A percentile compares a stretch with the other conserved stretches of the same genome.
phyloP scores from a whole-genome alignment of 164 flowering plant species.

The Stephania cephalantha region DNA sequence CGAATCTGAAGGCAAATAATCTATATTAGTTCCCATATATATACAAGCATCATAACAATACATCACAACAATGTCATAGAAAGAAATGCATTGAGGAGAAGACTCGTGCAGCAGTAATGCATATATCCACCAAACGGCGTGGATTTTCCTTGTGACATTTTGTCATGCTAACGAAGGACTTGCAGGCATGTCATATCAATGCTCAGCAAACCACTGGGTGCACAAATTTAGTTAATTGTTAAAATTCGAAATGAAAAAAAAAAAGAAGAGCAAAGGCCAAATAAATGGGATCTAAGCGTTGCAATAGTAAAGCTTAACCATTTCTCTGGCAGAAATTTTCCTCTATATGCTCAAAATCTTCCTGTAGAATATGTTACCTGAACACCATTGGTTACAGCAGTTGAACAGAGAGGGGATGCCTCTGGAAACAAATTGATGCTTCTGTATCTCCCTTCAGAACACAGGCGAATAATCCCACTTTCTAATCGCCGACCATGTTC shows the following conservation, averaged over 20 bases:
- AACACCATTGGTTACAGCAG: constrained; percentile 73
- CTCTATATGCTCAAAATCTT: too few relatives aligned
- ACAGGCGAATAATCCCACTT: constrained; percentile 52
- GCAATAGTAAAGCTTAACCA: too few relatives aligned
- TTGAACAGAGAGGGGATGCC: constrained; percentile 56
- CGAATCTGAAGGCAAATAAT: constrained; percentile 53
- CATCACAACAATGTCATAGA: neutral
- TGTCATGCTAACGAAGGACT: neutral
- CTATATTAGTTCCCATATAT: constrained; percentile 1
- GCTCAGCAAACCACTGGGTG: neutral
- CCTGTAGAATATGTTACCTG: constrained; percentile 38
- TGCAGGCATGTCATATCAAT: neutral
- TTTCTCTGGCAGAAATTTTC: too few relatives aligned
- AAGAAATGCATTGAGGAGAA: too few relatives aligned
- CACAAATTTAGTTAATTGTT: neutral
- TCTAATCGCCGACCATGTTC: constrained; percentile 78
- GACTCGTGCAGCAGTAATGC: too few relatives aligned
- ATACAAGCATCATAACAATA: neutral
- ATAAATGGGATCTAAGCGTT: neutral
- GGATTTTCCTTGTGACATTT: too few relatives aligned
- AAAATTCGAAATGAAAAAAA: neutral
- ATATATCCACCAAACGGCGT: too few relatives aligned
- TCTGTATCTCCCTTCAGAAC: constrained; percentile 30
- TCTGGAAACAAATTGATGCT: constrained; percentile 69
- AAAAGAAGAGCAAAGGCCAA: neutral